These are phyloP conservation scores for Ascochyta clinopodiicola DNA, from an alignment of 2,329 filamentous ascomycete genomes.

Conservation along the genomic window DNA sequence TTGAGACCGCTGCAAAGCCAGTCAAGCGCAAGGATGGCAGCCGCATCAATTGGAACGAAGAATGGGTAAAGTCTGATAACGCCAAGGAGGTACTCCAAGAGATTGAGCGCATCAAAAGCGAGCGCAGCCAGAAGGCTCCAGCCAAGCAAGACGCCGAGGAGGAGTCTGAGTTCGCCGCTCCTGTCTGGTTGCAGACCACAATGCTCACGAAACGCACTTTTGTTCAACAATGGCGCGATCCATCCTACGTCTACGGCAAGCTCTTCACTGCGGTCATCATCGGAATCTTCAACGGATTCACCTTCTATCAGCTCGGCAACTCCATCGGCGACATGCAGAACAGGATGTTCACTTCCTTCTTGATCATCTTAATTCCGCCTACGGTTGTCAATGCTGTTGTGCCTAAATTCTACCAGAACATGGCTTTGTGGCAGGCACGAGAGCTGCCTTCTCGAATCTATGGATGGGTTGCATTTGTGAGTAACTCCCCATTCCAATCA, in stretches of 20 bases:
- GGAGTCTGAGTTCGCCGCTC: constrained; percentile 69
- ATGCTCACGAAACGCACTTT: constrained; percentile 75
- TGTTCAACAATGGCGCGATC: constrained; percentile 76
- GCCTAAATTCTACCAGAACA: constrained; percentile 78
- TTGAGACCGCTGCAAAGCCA: constrained; percentile 68
- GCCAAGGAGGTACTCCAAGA: constrained; percentile 66
- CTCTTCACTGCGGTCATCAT: constrained; percentile 74
- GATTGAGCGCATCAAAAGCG: constrained; percentile 68
- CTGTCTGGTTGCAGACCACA: constrained; percentile 66
- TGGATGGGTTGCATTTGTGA: constrained; percentile 73
- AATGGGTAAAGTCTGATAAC: constrained; percentile 72
- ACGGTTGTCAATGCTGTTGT: constrained; percentile 76
- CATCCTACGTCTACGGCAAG: constrained; percentile 78
- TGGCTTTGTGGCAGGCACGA: constrained; percentile 74
- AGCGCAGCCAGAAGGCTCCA: constrained; percentile 59
- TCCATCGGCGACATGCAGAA: constrained; percentile 74
- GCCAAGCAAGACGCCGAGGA: constrained; percentile 19
- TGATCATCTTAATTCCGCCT: constrained; percentile 66
- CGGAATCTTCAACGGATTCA: constrained; percentile 81
- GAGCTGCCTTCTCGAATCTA: constrained; percentile 79
- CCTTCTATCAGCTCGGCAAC: constrained; percentile 73
- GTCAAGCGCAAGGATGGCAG: constrained; percentile 61
- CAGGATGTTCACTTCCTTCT: constrained; percentile 75
- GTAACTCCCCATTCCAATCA: background rate
- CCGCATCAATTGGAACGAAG: constrained; percentile 74